These are phyloP conservation scores for Inga oerstediana DNA, from an alignment of 306 rosid genomes.

Conservation along the genomic window DNA sequence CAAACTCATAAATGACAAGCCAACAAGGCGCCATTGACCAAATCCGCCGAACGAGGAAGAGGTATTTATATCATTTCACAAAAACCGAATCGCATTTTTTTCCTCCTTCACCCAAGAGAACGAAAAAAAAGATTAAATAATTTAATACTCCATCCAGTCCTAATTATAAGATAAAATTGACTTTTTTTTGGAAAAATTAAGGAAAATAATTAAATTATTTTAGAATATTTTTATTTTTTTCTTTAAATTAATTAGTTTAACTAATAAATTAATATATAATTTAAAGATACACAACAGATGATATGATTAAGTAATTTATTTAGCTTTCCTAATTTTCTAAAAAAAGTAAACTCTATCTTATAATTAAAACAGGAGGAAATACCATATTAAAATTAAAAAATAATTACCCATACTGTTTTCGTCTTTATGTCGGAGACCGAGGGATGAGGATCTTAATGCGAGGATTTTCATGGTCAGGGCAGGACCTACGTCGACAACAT, in stretches of 20 bases:
- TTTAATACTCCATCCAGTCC: not conserved
- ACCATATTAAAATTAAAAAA: not conserved
- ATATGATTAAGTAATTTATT: too few relatives aligned
- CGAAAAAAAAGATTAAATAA: not conserved
- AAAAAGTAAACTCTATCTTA: too few relatives aligned
- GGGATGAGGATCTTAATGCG: constrained; percentile 13
- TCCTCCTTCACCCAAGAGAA: constrained; percentile 27
- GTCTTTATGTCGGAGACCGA: constrained; percentile 22
- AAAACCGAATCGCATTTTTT: constrained; percentile 2
- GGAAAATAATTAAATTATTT: too few relatives aligned
- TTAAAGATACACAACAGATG: too few relatives aligned
- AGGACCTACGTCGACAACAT: constrained; percentile 44
- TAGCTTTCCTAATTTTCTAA: too few relatives aligned
- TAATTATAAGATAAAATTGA: too few relatives aligned
- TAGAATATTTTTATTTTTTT: too few relatives aligned
- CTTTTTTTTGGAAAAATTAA: too few relatives aligned
- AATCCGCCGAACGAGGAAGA: not conserved
- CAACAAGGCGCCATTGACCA: constrained; percentile 11
- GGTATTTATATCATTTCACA: constrained; percentile 36
- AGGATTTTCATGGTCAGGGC: constrained; percentile 39
- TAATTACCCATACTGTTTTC: not conserved
- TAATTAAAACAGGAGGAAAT: too few relatives aligned
- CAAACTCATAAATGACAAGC: not conserved
- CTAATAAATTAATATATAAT: too few relatives aligned
- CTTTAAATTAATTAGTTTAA: too few relatives aligned